Evolutionary conservation across 768 basidiomycete genomes (phyloP).

Genomic region (Sistotremastrum niveocremeum): DNA sequence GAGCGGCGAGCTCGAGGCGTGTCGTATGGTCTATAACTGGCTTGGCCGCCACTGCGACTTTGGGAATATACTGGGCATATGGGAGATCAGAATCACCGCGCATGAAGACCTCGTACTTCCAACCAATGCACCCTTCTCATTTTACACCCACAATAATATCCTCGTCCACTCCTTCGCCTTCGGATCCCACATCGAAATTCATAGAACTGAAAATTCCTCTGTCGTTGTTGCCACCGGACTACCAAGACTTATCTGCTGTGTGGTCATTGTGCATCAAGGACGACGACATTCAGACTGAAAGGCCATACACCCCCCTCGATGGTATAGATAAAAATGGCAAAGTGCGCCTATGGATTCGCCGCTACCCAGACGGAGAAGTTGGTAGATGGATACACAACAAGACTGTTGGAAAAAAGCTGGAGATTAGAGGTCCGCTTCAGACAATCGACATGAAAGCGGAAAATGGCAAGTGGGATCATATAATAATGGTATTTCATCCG

Average conservation of each 20-base stretch:
- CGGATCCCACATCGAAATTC: too few relatives aligned
- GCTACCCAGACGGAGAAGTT: slow-evolving; percentile 66
- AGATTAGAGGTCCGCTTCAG: slow-evolving; percentile 61
- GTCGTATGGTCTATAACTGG: too few relatives aligned
- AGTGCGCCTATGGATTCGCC: slow-evolving; percentile 74
- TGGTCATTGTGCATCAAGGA: slow-evolving; percentile 79
- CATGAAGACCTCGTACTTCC: too few relatives aligned
- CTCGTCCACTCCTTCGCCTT: too few relatives aligned
- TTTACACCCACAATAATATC: too few relatives aligned
- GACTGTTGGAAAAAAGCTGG: slow-evolving; percentile 48
- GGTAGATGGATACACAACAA: slow-evolving; percentile 72
- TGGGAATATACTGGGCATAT: too few relatives aligned
- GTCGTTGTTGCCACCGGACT: too few relatives aligned
- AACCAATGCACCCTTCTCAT: too few relatives aligned
- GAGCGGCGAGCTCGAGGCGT: too few relatives aligned
- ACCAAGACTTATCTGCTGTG: slow-evolving; percentile 25
- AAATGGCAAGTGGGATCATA: slow-evolving; percentile 53
- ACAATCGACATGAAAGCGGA: slow-evolving; percentile 48
- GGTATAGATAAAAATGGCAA: slow-evolving; percentile 53
- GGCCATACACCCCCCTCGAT: slow-evolving; percentile 72
- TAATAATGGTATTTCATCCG: slow-evolving; percentile 46
- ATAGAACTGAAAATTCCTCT: too few relatives aligned
- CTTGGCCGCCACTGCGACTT: too few relatives aligned
- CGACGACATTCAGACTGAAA: slow-evolving; percentile 77
- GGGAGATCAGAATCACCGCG: too few relatives aligned